Evolutionary conservation across 2,329 filamentous ascomycete genomes (phyloP), one percentile per base, ranked within the genome.

Genomic region (Xylariales sp.): DNA sequence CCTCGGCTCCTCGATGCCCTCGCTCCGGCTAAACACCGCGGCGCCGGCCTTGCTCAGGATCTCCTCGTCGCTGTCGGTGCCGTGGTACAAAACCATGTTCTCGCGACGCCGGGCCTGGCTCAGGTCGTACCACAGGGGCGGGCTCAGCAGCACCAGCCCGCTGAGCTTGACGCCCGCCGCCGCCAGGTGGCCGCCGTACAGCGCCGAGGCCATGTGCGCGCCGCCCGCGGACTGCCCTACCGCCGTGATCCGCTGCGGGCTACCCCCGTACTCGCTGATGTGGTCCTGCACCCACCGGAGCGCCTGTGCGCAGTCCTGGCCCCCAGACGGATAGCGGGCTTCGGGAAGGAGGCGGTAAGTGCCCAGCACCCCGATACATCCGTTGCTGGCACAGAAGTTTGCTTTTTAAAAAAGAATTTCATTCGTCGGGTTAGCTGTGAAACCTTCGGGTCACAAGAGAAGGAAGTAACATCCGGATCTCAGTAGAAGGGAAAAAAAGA

Each of bases 21-120:
- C n/a, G 23, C 33, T 35, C 11, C 27, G 18, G 6, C 23, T 20
- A 17, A 35, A 35, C 14, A 25, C 33, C 4, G 33, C 24, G 12
- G 17, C 33, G 11, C 20, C 33, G 3, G 33, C 17, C 12, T 35
- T 25, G 16, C 16, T 16, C 10, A 35, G 33, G 12, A 35, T 35
- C n/a, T 35, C 33, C 16, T 35, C 20, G 13, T 35, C 14, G 7
- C 12, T 11, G 6, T 35, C 20, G 8, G 33, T 23, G 13, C 20
- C 20, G 10, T 35, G 23, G 14, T 35, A 35, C 13, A 35, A 23
- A n/a, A 15, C 21, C 33, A 35, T 27, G 16, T 35, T 35, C 21
- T 35, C 10, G 8, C 23, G 20, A n/a, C 33, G 19, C 21, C 33
- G 20, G 12, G n/a, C 20, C 14, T 35, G 33, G 16, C 20, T 24